Evolutionary conservation across 2,329 filamentous ascomycete species (phyloP), one percentile per base, ranked within the genome.

Genomic region (Aspergillus hiratsukae): DNA sequence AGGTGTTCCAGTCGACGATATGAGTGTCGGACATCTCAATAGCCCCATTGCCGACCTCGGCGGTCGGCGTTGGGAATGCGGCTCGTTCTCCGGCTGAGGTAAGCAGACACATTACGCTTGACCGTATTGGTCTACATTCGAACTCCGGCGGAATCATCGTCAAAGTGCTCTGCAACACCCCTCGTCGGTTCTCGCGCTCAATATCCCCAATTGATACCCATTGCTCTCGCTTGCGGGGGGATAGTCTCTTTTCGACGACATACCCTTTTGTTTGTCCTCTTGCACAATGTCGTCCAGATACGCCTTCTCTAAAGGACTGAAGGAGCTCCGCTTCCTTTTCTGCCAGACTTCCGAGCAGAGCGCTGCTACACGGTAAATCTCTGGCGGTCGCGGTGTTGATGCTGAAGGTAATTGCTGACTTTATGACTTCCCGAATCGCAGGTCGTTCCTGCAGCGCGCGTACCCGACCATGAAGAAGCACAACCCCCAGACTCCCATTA

Each of bases 401-500:
- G 4, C 25, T 7, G 6, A 4, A 0, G 19, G 9, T 27, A 23
- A 29, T 54, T 14, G 14, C 37, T 55, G 19, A 59, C 21, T 27
- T 3, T 46, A 23, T 14, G 43, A 11, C 23, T 58, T 46, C 55
- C 28, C 25, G 25, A 31, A 9, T 43, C 37, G 1, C 52, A 97
- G 94, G 75, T 87, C 89, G 29, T 99, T 99, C 79, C 83, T 99
- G 64, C 88, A 87, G 63, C 86, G 90, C 73, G 87, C 91, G 64
- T 99, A 99, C 77, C 94, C 94, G 49, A 94, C 90, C 58, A 97
- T 99, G 93, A 99, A 99, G 86, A 95, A 96, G 83, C 90, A 93
- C 83, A 99, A 99, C 81, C 94, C 94, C 56, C 81, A 89, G 76
- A 92, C 84, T 50, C 94, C 94, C 54, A 97, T 99, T 77, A 81